Evolutionary conservation across 495 filamentous ascomycete genomes (phyloP).

Genomic region (Daldinia grandis): DNA sequence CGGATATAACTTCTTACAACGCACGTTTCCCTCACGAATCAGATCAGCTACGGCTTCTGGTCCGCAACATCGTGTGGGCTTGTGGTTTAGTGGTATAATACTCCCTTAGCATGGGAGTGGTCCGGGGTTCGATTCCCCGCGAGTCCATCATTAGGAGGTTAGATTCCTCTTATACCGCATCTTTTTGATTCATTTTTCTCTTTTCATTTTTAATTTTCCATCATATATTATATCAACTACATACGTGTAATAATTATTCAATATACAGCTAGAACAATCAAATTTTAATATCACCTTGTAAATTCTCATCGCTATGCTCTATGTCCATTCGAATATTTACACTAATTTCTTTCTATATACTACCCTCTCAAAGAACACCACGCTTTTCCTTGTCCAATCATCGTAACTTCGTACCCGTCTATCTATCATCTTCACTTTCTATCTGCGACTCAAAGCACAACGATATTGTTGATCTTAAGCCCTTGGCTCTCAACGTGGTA

Average conservation of each 20-base stretch:
- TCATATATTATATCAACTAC: too few relatives aligned
- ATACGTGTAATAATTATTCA: too few relatives aligned
- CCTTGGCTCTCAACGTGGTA: constrained; percentile 86
- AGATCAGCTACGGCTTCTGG: background rate
- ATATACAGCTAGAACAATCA: background rate
- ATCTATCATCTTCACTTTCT: constrained; percentile 7
- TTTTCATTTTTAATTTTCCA: background rate
- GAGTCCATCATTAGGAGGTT: constrained; percentile 44
- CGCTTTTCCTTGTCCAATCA: background rate
- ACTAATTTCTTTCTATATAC: constrained; percentile 17
- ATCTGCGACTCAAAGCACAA: constrained; percentile 60
- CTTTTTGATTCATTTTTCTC: constrained; percentile 14
- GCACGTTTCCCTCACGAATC: background rate
- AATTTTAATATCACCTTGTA: background rate
- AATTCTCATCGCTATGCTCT: constrained; percentile 1
- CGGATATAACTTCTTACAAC: background rate
- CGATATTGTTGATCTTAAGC: constrained; percentile 77
- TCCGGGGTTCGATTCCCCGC: constrained; percentile 66
- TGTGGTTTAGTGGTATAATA: constrained; percentile 43
- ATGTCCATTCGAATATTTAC: constrained; percentile 5
- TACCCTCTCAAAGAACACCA: background rate
- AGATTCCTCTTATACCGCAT: constrained; percentile 32
- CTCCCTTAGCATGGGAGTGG: constrained; percentile 54
- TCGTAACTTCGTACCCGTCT: constrained; percentile 13
- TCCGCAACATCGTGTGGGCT: constrained; percentile 14